These are phyloP conservation scores for Gossypium aridum DNA, from an alignment of 441 rosid species.

Conservation along the genomic window DNA sequence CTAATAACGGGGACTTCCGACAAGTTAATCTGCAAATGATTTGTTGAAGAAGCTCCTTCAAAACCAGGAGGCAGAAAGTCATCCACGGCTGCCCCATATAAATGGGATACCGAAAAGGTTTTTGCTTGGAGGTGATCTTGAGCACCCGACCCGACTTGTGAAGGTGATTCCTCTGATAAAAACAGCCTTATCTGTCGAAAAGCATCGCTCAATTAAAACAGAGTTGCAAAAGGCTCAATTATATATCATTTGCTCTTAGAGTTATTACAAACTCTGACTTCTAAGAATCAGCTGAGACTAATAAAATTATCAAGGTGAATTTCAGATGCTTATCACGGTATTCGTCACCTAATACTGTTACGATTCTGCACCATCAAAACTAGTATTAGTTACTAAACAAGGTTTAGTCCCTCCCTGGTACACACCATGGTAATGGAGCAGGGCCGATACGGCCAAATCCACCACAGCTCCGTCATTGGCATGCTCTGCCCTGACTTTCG, in stretches of 20 bases:
- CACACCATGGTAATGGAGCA: neutral
- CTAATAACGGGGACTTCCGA: slow-evolving; percentile 62
- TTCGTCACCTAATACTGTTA: neutral
- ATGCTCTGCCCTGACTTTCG: neutral
- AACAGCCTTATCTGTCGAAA: slow-evolving; percentile 65
- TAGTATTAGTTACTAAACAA: neutral
- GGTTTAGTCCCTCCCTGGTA: neutral
- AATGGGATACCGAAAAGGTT: slow-evolving; percentile 47
- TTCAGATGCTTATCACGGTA: neutral
- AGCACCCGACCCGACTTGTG: slow-evolving; percentile 66
- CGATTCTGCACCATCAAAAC: neutral
- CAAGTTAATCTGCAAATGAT: slow-evolving; percentile 43
- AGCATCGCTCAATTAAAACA: slow-evolving; percentile 2
- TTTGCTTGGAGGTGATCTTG: slow-evolving; percentile 98
- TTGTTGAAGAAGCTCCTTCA: slow-evolving; percentile 57
- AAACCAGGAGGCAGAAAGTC: slow-evolving; percentile 90
- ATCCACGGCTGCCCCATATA: slow-evolving; percentile 38
- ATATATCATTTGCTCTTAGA: no score
- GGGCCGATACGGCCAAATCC: neutral
- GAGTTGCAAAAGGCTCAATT: no score
- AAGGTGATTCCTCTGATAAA: slow-evolving; percentile 84
- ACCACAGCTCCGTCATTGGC: no score
- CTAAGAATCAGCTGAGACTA: neutral
- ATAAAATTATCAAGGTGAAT: neutral
- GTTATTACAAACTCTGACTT: no score